Evolutionary conservation across 345 rosid genomes (phyloP).

Genomic region (Reutealis trisperma): DNA sequence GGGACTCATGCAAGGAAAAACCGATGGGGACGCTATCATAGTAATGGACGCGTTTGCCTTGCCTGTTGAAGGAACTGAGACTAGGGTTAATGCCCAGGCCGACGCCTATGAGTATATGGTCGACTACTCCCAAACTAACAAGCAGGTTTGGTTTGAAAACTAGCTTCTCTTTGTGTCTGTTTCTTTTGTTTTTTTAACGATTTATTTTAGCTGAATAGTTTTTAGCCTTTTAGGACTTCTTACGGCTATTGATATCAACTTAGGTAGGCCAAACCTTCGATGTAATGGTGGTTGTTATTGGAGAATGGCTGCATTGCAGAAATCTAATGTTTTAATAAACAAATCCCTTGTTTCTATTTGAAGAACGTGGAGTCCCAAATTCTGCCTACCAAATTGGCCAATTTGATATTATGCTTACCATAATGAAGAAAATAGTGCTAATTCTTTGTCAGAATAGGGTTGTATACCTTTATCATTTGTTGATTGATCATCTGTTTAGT

Average conservation of each 20-base stretch:
- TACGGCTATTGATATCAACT: background rate
- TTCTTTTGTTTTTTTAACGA: background rate
- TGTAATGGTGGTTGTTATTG: background rate
- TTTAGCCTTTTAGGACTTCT: background rate
- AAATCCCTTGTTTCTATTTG: background rate
- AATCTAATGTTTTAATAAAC: background rate
- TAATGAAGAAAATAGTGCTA: too few species aligned
- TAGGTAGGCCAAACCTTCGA: background rate
- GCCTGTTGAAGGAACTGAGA: slow-evolving; percentile 99
- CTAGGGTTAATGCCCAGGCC: slow-evolving; percentile 98
- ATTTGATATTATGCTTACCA: too few species aligned
- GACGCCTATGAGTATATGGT: slow-evolving; percentile 99
- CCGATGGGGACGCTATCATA: slow-evolving; percentile 91
- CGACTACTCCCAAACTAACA: slow-evolving; percentile 94
- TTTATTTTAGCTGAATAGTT: background rate
- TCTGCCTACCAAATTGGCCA: background rate
- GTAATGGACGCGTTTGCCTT: slow-evolving; percentile 99
- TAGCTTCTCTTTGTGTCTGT: background rate
- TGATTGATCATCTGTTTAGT: too few species aligned
- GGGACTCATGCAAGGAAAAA: slow-evolving; percentile 99
- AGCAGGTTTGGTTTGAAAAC: slow-evolving; percentile 53
- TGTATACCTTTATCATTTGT: too few species aligned
- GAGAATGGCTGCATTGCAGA: background rate
- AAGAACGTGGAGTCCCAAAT: background rate
- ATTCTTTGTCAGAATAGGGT: too few species aligned